Evolutionary conservation across 768 basidiomycete genomes (phyloP).

Genomic region (Russula foetens): DNA sequence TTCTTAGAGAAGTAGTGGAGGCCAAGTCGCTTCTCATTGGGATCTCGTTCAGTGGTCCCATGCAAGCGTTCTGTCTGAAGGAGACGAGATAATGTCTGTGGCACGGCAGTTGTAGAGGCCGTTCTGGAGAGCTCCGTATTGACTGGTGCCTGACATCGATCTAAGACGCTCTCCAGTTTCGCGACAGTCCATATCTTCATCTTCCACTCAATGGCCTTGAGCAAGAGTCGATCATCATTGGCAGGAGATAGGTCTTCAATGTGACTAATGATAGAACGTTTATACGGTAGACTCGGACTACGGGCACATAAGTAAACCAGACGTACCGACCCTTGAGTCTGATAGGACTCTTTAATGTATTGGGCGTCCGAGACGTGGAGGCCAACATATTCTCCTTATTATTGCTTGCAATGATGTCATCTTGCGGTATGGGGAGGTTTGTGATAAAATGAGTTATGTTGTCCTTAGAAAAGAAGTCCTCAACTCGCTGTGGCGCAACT

Average conservation of each 20-base stretch:
- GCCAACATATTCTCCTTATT: conserved; percentile 59
- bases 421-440: conserved; percentile 35
- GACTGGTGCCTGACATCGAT: conserved; percentile 47
- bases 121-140: conserved; percentile 24
- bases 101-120: conserved; percentile 25
- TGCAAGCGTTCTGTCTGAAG: conserved; percentile 77
- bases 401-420: conserved; percentile 26
- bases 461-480: conserved; percentile 80
- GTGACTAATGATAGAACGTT: conserved; percentile 19
- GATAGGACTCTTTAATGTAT: conserved; percentile 54
- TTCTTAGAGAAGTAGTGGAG: conserved; percentile 76
- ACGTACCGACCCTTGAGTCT: conserved; percentile 52
- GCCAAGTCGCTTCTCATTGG: conserved; percentile 79
- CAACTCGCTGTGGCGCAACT: conserved; percentile 51
- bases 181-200: conserved; percentile 83
- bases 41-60: conserved; percentile 86
- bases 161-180: conserved; percentile 65
- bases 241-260: conserved; percentile 26
- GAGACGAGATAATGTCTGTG: conserved; percentile 48
- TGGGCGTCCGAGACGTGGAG: conserved; percentile 22
- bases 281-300: background rate
- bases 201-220: conserved; percentile 58
- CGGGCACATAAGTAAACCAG: background rate
- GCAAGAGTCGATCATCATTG: conserved; percentile 40
- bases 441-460: conserved; percentile 82